Evolutionary conservation across 805 yeast species (phyloP), one percentile per base, ranked within the genome.

Genomic region (Saturnispora bothae): DNA sequence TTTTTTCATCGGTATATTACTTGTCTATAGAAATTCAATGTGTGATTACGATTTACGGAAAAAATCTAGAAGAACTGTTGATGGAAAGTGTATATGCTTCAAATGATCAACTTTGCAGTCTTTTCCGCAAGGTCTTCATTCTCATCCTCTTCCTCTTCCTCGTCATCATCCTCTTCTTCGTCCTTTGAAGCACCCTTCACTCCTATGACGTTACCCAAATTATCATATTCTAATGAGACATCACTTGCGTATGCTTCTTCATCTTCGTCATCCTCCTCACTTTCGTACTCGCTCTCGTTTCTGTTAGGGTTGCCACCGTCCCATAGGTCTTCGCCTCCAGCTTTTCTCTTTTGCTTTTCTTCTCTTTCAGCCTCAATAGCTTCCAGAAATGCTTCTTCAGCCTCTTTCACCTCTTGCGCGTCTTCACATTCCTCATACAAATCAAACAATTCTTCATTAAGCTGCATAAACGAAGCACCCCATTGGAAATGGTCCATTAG

Each of bases 401-500:
- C 95, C 29, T 52, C 59, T 34, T 68, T 64, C 1, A 92, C 76
- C 5, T 88, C 78, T 2, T 70, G 85, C 1, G 82, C 69, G 50
- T 89, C 95, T 0, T 89, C 76, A 59, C 97, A 89, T 29, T 69
- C 54, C 38, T 78, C 79, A 50, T 92, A 92, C 5, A 79, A 56
- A 35, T 75, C 80, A 13, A 92, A 49, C 9, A 92, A 61, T 44
- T 85, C 96, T 45, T 72, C 71, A 55, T 92, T 92, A 39, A 92
- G 74, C 38, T 80, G 77, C 49, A 92, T 59, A 50, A 92, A 92
- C 0, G 83, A 78, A n/a, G 73, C 71, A 2, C 98, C 98, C 95
- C 96, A 92, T 1, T 94, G 78, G 52, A 92, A 92, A 52, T 88
- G 76, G 34, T 74, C 68, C 44, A 92, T 60, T 14, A 89, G 66